Base-by-base conservation (phyloP, 305 asterid species). In the Fraxinus latifolia region DNA sequence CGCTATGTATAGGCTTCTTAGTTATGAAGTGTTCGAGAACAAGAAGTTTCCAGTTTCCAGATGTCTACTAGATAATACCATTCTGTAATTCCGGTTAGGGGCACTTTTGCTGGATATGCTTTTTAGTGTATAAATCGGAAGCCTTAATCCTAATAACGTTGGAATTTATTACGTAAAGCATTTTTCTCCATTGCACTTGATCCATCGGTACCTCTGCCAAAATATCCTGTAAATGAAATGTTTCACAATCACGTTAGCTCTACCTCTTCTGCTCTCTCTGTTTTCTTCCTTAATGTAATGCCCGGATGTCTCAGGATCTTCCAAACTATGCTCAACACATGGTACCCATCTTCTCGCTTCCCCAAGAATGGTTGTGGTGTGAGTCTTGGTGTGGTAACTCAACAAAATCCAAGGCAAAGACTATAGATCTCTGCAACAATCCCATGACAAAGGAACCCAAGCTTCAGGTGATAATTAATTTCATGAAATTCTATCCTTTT, bases 351-450 rank as follows among this genome's bases (percentile, higher is more conserved):
- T 92, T 91, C 87, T 96, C 99, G 12, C 95, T 96, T 70, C 99
- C 98, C 62, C 99, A 96, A 91, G 98, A 96, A 88, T 96, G 99
- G 98, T 91, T 96, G 77, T 96, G 99, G 99, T 94, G 99, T 17
- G 99, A 96, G 93, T 96, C 99, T 19, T 96, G 98, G 98, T 96
- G 98, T 83, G 98, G 98, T 25, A 94, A 96, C 60, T 85, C 94
- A 23, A 94, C 98, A 6, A 96, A 96, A 87, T 50, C 95, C 36
- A 91, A 87, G 88, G 98, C 98, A 15, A 96, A 96, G 88, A 96
- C 99, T n/a, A 96, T 96, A 81, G 99, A 96, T 77, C 94, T 96
- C 27, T 96, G 99, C 97, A 96, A 96, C 87, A 96, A 96, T 88
- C 99, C 99, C 85, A 93, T 93, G 99, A 96, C 99, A 5, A 94